A percentile compares a stretch with the other conserved stretches of the same genome.
These are phyloP conservation scores for Apiosordaria backusii DNA, from an alignment of 495 filamentous ascomycete species.

Conservation along the genomic window DNA sequence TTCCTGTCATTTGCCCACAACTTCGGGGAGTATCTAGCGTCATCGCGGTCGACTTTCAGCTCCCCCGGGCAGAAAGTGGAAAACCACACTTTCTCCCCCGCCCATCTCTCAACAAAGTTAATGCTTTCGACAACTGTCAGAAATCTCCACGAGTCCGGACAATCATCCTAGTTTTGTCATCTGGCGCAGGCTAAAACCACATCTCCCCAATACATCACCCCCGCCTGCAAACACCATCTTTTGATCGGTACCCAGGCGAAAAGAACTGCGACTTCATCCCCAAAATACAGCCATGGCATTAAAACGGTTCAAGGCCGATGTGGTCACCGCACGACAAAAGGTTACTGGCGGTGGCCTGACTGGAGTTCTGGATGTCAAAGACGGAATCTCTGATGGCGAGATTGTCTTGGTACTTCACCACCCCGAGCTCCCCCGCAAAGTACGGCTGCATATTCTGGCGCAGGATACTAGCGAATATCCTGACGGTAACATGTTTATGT, in stretches of 20 bases:
- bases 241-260: too few species aligned
- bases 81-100: too few species aligned
- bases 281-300: constrained; percentile 21
- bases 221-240: not conserved
- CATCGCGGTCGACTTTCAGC: too few species aligned
- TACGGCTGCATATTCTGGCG: constrained; percentile 23
- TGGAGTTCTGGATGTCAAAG: constrained; percentile 18
- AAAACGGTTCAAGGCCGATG: constrained; percentile 37
- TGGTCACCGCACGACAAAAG: constrained; percentile 25
- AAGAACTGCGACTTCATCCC: too few species aligned
- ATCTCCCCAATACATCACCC: not conserved
- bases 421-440: constrained; percentile 15
- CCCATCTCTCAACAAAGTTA: too few species aligned
- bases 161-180: too few species aligned
- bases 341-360: constrained; percentile 27
- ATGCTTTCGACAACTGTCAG: too few species aligned
- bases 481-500: constrained; percentile 53
- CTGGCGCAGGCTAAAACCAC: not conserved
- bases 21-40: too few species aligned
- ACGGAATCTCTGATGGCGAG: constrained; percentile 28
- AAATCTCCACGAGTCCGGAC: too few species aligned
- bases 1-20: too few species aligned
- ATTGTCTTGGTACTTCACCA: constrained; percentile 29
- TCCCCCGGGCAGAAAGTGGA: too few species aligned
- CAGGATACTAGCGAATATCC: constrained; percentile 64